phyloP scores from a whole-genome alignment of 306 rosid species.

The Calophaca sinica region DNA sequence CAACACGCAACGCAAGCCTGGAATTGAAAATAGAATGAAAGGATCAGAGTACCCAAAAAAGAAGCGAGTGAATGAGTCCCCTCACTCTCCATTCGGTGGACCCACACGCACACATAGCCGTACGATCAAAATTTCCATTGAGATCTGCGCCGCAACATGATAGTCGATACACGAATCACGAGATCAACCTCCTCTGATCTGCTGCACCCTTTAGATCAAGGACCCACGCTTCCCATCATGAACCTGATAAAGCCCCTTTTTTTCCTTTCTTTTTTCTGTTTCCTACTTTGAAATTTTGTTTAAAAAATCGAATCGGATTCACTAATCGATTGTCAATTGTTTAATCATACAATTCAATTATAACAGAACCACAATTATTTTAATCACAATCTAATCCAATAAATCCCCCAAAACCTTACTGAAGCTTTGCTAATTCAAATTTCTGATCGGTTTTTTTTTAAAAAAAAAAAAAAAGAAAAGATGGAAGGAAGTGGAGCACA shows the following conservation, averaged over 20 bases:
- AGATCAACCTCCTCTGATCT: not conserved
- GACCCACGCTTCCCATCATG: conserved; percentile 51
- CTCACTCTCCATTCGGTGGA: not conserved
- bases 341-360: not conserved
- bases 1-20: conserved; percentile 2
- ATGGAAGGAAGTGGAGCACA: conserved; percentile 7
- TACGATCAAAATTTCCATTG: conserved; percentile 21
- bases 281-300: not conserved
- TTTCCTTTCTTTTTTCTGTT: not conserved
- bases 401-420: too few species aligned
- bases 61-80: not conserved
- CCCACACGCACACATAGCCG: conserved; percentile 38
- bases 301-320: not conserved
- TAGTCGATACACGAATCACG: conserved; percentile 48
- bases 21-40: too few species aligned
- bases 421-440: not conserved
- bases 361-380: not conserved
- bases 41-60: not conserved
- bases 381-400: too few species aligned
- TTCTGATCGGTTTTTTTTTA: too few species aligned
- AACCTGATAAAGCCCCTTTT: too few species aligned
- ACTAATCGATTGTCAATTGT: too few species aligned
- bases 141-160: conserved; percentile 43
- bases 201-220: not conserved
- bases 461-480: too few species aligned